A percentile compares a stretch with the other conserved stretches of the same genome.
These are phyloP conservation scores for Malus fusca DNA, from an alignment of 306 rosid genomes.

Conservation along the genomic window DNA sequence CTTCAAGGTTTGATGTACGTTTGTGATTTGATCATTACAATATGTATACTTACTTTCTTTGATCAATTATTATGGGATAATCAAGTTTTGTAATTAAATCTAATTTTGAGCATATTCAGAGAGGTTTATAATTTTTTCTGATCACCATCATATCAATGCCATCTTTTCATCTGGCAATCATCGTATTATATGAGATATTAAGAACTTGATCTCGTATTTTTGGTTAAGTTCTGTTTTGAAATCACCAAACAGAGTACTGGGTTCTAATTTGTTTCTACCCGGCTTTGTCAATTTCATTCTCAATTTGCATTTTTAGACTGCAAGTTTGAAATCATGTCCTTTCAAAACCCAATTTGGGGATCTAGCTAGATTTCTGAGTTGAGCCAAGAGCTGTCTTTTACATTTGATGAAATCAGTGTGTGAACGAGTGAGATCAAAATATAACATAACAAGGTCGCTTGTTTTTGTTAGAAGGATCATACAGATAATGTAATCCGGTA, in stretches of 20 bases:
- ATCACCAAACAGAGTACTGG: neutral
- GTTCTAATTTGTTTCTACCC: neutral
- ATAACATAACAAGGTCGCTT: no score
- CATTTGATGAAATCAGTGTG: neutral
- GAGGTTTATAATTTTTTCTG: neutral
- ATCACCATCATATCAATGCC: neutral
- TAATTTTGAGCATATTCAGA: neutral
- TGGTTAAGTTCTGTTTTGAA: neutral
- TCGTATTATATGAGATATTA: neutral
- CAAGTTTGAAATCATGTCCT: neutral
- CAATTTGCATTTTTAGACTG: neutral
- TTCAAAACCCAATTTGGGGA: neutral
- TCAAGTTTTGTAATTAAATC: neutral
- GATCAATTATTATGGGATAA: neutral
- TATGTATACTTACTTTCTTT: neutral
- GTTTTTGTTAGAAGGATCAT: no score
- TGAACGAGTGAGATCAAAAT: neutral
- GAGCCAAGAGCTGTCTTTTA: neutral
- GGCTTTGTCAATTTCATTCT: neutral
- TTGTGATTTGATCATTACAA: neutral
- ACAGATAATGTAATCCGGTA: no score
- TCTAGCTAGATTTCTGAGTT: neutral
- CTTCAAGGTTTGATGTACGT: constrained; percentile 14
- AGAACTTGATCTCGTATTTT: neutral
- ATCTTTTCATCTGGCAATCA: neutral